phyloP scores from a whole-genome alignment of 148 eudicot genomes.

The Drosera capensis region DNA sequence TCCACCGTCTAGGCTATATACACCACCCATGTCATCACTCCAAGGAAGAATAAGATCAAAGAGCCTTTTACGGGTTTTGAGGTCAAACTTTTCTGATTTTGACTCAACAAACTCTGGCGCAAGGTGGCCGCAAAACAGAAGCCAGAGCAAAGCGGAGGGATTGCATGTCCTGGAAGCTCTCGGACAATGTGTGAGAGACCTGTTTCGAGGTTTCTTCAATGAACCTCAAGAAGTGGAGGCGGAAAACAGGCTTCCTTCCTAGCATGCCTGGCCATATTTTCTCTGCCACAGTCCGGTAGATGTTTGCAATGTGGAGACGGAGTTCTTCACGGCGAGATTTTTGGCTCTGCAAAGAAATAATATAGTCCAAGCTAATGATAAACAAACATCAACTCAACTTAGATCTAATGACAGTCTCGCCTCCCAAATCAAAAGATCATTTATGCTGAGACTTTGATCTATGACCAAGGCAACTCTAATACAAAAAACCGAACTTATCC shows the following conservation, averaged over 20 bases:
- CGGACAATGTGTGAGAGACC: conserved; percentile 44
- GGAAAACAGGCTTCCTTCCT: conserved; percentile 79
- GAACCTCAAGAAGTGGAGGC: conserved; percentile 82
- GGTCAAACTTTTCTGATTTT: conserved; percentile 90
- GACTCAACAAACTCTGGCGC: conserved; percentile 98
- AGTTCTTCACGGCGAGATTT: conserved; percentile 98
- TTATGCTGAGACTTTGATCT: too few species aligned
- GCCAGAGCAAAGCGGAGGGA: conserved; percentile 92
- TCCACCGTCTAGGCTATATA: conserved; percentile 84
- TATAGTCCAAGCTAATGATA: too few species aligned
- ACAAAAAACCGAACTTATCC: too few species aligned
- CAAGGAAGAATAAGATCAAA: conserved; percentile 93
- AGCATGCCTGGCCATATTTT: conserved; percentile 98
- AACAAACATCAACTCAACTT: too few species aligned
- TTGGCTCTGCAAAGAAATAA: conserved; percentile 47
- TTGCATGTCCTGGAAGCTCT: conserved; percentile 83
- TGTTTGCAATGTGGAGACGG: conserved; percentile 72
- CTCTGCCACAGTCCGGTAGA: conserved; percentile 84
- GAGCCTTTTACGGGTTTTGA: conserved; percentile 70
- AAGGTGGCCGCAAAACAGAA: conserved; percentile 76
- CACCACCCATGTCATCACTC: conserved; percentile 72
- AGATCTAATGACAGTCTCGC: too few species aligned
- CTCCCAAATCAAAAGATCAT: too few species aligned
- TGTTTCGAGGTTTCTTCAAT: conserved; percentile 86
- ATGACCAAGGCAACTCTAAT: too few species aligned